Conservation (phyloP, 805 yeast species). For the Starmerella floricola region DNA sequence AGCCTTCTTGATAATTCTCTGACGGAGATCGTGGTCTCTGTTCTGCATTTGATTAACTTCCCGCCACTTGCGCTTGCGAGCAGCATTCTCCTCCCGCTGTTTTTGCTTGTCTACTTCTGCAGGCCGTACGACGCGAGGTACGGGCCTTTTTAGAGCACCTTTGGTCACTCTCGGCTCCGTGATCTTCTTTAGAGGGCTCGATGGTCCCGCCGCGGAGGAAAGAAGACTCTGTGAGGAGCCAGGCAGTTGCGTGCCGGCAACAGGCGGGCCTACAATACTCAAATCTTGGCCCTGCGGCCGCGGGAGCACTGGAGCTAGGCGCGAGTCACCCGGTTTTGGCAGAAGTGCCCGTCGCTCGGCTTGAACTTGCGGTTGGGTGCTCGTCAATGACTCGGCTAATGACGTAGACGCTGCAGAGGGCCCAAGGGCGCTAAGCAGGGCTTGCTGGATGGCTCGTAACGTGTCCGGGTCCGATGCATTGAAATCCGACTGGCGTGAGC, state of each 20-base stretch:
- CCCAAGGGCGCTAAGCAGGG: conserved; percentile 19
- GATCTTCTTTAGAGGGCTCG: background rate
- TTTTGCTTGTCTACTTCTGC: conserved; percentile 39
- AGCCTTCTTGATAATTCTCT: conserved; percentile 67
- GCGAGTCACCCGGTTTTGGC: too few relatives aligned
- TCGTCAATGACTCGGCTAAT: conserved; percentile 11
- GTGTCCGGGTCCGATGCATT: conserved; percentile 23
- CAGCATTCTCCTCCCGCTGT: conserved; percentile 55
- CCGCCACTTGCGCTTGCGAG: conserved; percentile 73
- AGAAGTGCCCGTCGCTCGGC: too few relatives aligned
- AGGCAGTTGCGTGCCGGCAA: too few relatives aligned
- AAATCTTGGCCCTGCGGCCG: too few relatives aligned
- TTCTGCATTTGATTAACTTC: conserved; percentile 68
- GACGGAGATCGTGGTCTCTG: conserved; percentile 75
- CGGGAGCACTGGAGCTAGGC: too few relatives aligned
- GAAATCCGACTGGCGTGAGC: conserved; percentile 5
- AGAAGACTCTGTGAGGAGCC: background rate
- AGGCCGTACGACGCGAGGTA: conserved; percentile 7
- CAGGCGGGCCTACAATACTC: too few relatives aligned
- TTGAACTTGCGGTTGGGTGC: background rate
- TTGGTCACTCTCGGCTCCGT: background rate
- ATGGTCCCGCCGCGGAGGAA: background rate
- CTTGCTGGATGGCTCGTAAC: conserved; percentile 24
- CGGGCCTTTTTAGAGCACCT: background rate
- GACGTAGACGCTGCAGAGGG: conserved; percentile 14